A percentile compares a stretch with the other conserved stretches of the same genome.
phyloP scores from a whole-genome alignment of 2,329 filamentous ascomycete genomes.

The Onygenales sp. region DNA sequence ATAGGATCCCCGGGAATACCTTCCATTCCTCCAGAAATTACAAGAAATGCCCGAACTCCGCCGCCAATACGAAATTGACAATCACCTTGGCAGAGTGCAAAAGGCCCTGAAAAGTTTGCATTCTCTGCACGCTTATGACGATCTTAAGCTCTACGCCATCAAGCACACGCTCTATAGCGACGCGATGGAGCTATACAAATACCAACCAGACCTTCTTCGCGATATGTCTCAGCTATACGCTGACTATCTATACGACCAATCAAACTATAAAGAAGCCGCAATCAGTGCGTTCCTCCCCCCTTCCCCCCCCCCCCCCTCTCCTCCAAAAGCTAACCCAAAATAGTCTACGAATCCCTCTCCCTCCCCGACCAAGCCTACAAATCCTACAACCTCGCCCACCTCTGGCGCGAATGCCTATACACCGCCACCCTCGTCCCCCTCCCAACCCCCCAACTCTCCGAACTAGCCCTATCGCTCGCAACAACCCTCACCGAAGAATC shows the following conservation, averaged over 20 bases:
- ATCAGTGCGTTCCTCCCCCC: constrained; percentile 38
- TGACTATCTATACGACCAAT: constrained; percentile 62
- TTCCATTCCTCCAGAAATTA: constrained; percentile 84
- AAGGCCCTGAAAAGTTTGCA: constrained; percentile 76
- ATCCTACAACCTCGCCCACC: constrained; percentile 73
- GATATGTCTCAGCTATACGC: constrained; percentile 72
- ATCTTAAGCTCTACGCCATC: constrained; percentile 65
- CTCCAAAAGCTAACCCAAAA: background rate
- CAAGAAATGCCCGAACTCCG: constrained; percentile 63
- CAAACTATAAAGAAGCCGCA: constrained; percentile 75
- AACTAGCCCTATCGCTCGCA: constrained; percentile 64
- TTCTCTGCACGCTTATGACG: constrained; percentile 62
- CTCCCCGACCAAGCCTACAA: constrained; percentile 66
- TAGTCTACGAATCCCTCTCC: constrained; percentile 73
- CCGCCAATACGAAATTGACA: constrained; percentile 75
- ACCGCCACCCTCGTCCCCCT: constrained; percentile 62
- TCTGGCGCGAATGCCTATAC: constrained; percentile 87
- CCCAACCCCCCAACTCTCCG: constrained; percentile 48
- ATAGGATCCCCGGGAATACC: constrained; percentile 79
- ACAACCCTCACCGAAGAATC: constrained; percentile 67
- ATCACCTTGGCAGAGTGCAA: constrained; percentile 64
- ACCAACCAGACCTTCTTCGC: constrained; percentile 58
- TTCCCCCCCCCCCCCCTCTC: background rate
- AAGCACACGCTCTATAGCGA: constrained; percentile 72
- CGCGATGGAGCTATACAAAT: constrained; percentile 74